These are phyloP conservation scores for Trichoderma gamsii DNA, from an alignment of 495 filamentous ascomycete genomes.

Conservation along the genomic window DNA sequence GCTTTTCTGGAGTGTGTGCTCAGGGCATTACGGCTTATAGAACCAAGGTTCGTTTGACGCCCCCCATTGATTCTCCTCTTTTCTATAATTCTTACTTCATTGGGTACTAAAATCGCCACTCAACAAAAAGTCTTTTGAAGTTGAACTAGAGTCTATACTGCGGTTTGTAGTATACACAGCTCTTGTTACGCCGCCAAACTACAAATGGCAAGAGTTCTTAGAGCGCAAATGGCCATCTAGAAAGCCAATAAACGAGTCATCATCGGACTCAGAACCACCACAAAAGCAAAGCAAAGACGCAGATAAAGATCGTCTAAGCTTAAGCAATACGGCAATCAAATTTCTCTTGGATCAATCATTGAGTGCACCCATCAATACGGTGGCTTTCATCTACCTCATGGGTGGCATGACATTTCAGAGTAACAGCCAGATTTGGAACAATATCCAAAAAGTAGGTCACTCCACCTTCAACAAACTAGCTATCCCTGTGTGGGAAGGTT, in stretches of 20 bases:
- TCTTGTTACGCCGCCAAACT: slow-evolving; percentile 2
- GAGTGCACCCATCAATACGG: neutral
- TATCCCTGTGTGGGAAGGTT: neutral
- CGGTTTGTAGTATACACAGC: neutral
- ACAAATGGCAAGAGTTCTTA: slow-evolving; percentile 11
- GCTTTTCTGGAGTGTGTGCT: neutral
- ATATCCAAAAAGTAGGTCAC: neutral
- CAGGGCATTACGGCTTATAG: slow-evolving; percentile 8
- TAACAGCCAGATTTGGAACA: neutral
- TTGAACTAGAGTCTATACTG: neutral
- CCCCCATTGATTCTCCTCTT: neutral
- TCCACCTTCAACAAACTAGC: neutral
- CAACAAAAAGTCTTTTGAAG: slow-evolving; percentile 1
- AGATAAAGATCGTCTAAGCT: neutral
- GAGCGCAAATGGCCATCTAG: slow-evolving; percentile 1
- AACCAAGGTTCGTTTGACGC: neutral
- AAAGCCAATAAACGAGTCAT: neutral
- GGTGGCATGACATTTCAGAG: slow-evolving; percentile 10
- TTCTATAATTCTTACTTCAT: neutral
- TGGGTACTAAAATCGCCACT: neutral
- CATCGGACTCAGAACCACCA: neutral
- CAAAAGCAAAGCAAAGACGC: neutral
- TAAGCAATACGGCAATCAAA: neutral
- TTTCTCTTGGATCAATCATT: neutral
- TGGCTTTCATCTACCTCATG: slow-evolving; percentile 9